Percentiles rank a stretch among this genome's conserved stretches.
These are phyloP conservation scores for Colletotrichum kahawae DNA, from an alignment of 2,329 filamentous ascomycete genomes.

Conservation along the genomic window DNA sequence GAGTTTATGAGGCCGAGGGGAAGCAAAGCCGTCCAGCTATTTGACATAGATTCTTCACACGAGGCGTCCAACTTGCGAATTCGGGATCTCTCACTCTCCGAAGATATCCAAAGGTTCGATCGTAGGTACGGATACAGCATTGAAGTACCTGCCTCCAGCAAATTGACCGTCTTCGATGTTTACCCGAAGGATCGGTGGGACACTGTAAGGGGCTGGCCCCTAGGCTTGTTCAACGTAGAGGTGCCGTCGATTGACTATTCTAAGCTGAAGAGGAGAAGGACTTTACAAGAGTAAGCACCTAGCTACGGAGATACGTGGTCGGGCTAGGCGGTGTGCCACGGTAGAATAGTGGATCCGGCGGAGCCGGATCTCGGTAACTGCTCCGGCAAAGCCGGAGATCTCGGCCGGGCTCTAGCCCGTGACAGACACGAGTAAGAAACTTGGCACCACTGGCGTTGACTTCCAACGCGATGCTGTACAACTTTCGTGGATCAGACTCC, in stretches of 20 bases:
- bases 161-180: neutral
- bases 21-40: neutral
- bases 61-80: neutral
- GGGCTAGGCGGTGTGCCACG: too few species aligned
- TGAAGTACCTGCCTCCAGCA: neutral
- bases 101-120: neutral
- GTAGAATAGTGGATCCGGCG: too few species aligned
- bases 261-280: too few species aligned
- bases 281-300: too few species aligned
- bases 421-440: accelerated
- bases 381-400: too few species aligned
- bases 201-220: too few species aligned
- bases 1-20: neutral
- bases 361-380: too few species aligned
- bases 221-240: too few species aligned
- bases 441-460: neutral
- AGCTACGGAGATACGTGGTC: too few species aligned
- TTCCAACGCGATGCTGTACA: neutral
- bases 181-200: neutral
- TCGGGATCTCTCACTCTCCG: neutral
- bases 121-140: neutral
- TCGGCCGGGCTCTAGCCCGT: too few species aligned
- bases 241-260: too few species aligned
- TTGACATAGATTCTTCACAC: neutral
- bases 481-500: neutral